Percentiles rank a stretch among this genome's conserved stretches.
Evolutionary conservation across 2,329 filamentous ascomycete genomes (phyloP).

Genomic region (Trichoderma harzianum): DNA sequence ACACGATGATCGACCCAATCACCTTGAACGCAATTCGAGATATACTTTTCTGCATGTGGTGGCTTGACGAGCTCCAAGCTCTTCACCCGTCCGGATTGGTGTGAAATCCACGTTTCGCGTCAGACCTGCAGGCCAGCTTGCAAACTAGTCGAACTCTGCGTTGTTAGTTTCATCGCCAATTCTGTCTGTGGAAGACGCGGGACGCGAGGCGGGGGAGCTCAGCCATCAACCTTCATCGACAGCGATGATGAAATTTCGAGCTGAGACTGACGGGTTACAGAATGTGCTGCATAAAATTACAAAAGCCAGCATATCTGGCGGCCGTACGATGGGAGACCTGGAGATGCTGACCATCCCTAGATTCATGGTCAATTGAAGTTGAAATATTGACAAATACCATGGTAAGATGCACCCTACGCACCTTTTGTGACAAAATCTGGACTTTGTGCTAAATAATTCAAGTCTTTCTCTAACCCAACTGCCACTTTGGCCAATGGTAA

Average conservation of each 20-base stretch:
- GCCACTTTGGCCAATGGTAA: slow-evolving; percentile 5
- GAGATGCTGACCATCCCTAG: background rate
- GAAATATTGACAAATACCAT: background rate
- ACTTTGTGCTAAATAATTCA: background rate
- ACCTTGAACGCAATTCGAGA: background rate
- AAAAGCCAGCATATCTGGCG: background rate
- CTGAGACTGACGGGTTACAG: background rate
- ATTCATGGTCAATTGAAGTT: background rate
- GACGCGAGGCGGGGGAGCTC: background rate
- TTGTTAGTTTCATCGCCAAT: background rate
- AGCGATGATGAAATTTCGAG: background rate
- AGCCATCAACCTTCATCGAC: background rate
- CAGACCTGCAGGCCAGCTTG: background rate
- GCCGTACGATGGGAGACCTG: no score
- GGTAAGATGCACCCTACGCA: background rate
- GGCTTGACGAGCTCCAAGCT: background rate
- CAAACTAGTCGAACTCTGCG: slow-evolving; percentile 5
- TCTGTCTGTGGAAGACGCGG: background rate
- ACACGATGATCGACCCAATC: background rate
- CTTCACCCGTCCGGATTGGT: background rate
- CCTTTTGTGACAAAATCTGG: background rate
- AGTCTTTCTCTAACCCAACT: background rate
- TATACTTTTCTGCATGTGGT: background rate
- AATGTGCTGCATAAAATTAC: background rate
- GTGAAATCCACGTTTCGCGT: background rate